Conservation (phyloP, 495 filamentous ascomycete genomes). For the Talaromyces liani region DNA sequence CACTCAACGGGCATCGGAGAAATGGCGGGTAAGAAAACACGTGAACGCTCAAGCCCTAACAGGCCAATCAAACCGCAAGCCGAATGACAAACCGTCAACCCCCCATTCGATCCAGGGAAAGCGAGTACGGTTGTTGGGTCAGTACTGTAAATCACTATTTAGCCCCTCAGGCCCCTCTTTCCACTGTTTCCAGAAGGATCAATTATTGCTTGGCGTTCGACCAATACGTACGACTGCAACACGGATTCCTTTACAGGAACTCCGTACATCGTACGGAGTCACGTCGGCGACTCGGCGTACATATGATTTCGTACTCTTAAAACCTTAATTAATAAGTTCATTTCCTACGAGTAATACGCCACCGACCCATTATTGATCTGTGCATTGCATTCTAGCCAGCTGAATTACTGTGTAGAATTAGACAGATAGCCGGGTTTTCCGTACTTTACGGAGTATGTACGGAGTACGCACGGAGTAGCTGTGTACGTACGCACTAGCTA, state of each 20-base stretch:
- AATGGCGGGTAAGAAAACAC: neutral
- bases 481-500: neutral
- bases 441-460: neutral
- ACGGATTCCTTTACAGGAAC: neutral
- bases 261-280: neutral
- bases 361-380: neutral
- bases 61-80: neutral
- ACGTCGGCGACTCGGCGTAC: neutral
- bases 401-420: neutral
- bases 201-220: neutral
- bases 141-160: neutral
- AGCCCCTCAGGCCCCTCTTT: neutral
- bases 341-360: neutral
- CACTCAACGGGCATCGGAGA: neutral
- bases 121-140: neutral
- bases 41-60: neutral
- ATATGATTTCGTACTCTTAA: neutral
- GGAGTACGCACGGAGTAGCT: neutral
- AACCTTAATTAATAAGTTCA: neutral
- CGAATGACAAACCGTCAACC: neutral
- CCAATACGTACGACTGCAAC: neutral
- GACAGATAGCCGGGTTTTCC: neutral
- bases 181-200: neutral
- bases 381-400: neutral
- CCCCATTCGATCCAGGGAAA: neutral